Conservation (phyloP, 345 rosid species). For the Eucalyptus cloeziana region DNA sequence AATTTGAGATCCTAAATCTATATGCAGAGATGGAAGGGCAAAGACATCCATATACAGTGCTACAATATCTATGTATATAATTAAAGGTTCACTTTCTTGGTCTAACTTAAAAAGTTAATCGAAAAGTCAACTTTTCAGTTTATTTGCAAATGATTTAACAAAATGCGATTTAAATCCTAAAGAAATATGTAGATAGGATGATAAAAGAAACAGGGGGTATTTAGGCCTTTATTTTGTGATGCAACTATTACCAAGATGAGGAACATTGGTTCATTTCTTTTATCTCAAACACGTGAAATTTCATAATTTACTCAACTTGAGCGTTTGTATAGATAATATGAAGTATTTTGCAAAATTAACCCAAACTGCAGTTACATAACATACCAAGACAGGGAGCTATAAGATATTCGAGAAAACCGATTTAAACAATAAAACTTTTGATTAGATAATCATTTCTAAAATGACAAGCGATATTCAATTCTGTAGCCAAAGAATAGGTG, state of each 20-base stretch:
- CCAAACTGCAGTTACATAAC: background rate
- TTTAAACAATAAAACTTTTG: background rate
- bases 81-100: background rate
- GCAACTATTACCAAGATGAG: background rate
- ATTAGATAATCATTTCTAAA: background rate
- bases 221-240: background rate
- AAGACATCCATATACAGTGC: background rate
- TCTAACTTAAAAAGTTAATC: background rate
- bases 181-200: background rate
- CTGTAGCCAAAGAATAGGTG: background rate
- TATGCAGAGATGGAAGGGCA: background rate
- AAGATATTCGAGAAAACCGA: background rate
- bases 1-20: background rate
- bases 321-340: background rate
- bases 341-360: background rate
- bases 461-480: background rate
- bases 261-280: background rate
- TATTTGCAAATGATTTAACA: too few relatives aligned
- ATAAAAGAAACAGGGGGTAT: rapidly evolving
- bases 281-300: background rate
- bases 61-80: background rate
- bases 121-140: background rate
- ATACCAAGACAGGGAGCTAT: background rate
- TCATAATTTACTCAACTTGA: too few relatives aligned
- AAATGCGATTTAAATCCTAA: background rate